A percentile compares a stretch with the other conserved stretches of the same genome.
These are phyloP conservation scores for Thielaviopsis euricoi DNA, from an alignment of 2,329 filamentous ascomycete species.

Conservation along the genomic window DNA sequence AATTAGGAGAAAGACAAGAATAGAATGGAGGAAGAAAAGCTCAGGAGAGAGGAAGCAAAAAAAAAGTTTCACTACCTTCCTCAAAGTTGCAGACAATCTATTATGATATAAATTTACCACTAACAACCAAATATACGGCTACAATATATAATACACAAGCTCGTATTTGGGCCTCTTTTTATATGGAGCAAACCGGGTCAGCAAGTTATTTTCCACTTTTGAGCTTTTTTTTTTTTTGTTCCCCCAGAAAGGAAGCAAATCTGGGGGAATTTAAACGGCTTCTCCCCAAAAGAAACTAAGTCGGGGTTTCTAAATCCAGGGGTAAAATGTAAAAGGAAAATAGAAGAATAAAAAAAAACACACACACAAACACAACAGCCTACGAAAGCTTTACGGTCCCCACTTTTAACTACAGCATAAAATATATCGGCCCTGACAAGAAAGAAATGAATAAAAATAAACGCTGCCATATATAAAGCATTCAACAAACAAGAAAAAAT, in stretches of 20 bases:
- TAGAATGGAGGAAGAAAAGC: neutral
- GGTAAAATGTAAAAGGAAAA: neutral
- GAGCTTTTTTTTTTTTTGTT: neutral
- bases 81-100: no score
- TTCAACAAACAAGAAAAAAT: neutral
- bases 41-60: neutral
- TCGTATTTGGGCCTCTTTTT: no score
- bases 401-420: neutral
- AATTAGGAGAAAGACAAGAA: neutral
- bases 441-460: neutral
- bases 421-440: neutral
- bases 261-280: neutral
- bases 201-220: no score
- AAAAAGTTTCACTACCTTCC: no score
- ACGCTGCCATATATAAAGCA: no score
- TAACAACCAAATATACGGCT: no score
- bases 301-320: neutral
- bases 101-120: no score
- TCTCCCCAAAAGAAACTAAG: neutral
- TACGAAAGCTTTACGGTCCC: neutral
- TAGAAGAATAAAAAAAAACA: neutral
- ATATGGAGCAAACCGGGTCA: no score
- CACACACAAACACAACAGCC: no score
- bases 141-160: no score
- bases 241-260: neutral